A percentile compares a stretch with the other conserved stretches of the same genome.
Evolutionary conservation across 208 protist species (phyloP).

Genomic region (Trichomonas gallinae): DNA sequence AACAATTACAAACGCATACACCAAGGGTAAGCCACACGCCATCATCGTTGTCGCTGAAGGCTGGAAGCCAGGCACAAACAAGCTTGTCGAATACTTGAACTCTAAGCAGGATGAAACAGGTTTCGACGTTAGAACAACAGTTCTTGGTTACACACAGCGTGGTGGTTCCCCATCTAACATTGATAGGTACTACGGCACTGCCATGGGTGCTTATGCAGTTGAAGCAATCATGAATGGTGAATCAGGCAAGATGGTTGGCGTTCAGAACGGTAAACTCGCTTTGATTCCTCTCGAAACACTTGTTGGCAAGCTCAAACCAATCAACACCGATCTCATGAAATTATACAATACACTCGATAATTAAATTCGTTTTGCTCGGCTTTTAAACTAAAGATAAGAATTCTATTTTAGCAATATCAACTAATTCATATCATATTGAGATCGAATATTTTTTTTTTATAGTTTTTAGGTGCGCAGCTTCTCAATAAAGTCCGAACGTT

Average conservation of each 20-base stretch:
- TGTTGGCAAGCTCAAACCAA: not conserved
- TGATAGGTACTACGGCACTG: not conserved
- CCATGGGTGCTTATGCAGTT: not conserved
- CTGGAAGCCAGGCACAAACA: not conserved
- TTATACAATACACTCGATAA: not conserved
- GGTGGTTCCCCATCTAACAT: not conserved
- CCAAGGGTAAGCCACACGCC: not conserved
- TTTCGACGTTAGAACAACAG: not conserved
- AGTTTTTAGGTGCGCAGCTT: no score
- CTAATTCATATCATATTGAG: no score
- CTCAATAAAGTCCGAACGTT: no score
- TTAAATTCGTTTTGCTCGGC: not conserved
- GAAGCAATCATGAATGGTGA: not conserved
- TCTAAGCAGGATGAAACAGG: not conserved
- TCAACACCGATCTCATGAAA: not conserved
- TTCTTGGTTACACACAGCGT: not conserved
- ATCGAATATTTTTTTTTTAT: no score
- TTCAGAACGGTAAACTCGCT: not conserved
- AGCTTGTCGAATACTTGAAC: not conserved
- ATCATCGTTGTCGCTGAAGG: conserved; percentile 5
- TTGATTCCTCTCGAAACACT: not conserved
- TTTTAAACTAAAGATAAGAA: no score
- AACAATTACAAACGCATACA: not conserved
- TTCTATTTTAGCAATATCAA: no score
- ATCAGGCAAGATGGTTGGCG: not conserved